Conservation (phyloP, 352 stramenopile genomes). For the Phytophthora colocasiae region DNA sequence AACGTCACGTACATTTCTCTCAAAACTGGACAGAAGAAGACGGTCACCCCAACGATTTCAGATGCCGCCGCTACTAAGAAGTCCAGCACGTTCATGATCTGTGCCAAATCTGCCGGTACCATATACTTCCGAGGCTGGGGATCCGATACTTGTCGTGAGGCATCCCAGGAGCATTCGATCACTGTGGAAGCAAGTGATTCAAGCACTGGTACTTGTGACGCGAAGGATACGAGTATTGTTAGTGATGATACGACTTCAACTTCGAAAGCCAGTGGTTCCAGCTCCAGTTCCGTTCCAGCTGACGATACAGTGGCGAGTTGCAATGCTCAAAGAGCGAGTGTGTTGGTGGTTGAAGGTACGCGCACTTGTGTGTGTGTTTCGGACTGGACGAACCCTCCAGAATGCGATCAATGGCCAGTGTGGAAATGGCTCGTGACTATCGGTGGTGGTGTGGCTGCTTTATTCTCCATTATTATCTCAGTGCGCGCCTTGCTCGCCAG, state of each 20-base stretch:
- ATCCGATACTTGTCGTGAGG: slow-evolving; percentile 55
- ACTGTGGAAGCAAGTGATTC: slow-evolving; percentile 49
- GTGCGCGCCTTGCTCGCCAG: slow-evolving; percentile 50
- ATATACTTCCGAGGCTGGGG: slow-evolving; percentile 75
- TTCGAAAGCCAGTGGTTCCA: neutral
- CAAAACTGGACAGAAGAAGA: slow-evolving; percentile 74
- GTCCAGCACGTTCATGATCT: slow-evolving; percentile 64
- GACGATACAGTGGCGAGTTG: slow-evolving; percentile 48
- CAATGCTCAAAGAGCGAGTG: slow-evolving; percentile 57
- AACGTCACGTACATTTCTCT: slow-evolving; percentile 76
- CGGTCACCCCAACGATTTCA: slow-evolving; percentile 48
- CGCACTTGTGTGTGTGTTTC: slow-evolving; percentile 60
- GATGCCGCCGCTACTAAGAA: slow-evolving; percentile 43
- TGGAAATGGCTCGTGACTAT: slow-evolving; percentile 71
- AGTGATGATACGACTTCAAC: neutral
- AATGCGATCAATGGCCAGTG: slow-evolving; percentile 55
- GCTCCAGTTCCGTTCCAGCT: slow-evolving; percentile 22
- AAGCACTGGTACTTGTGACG: slow-evolving; percentile 26
- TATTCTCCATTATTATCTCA: slow-evolving; percentile 66
- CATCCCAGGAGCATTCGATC: slow-evolving; percentile 56
- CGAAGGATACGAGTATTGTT: neutral
- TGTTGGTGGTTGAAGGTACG: slow-evolving; percentile 45
- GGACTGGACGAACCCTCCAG: slow-evolving; percentile 66
- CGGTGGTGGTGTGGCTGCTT: slow-evolving; percentile 59
- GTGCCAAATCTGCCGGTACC: slow-evolving; percentile 54